phyloP scores from a whole-genome alignment of 352 stramenopile species.

The Elongisporangium prolatum region DNA sequence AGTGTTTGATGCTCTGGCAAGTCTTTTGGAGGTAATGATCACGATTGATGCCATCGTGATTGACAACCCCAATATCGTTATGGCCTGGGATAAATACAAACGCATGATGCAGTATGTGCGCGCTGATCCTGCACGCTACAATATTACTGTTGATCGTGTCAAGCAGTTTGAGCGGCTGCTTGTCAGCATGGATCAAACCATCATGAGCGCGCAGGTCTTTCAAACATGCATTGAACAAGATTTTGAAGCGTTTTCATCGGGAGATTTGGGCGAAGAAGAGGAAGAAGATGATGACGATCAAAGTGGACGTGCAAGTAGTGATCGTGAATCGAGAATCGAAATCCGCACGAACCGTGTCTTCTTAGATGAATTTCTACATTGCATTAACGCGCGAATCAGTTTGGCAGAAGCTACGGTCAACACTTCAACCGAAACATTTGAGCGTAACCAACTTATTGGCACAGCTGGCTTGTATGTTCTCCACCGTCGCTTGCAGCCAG shows the following conservation, averaged over 20 bases:
- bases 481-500: conserved; percentile 73
- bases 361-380: conserved; percentile 84
- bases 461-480: conserved; percentile 89
- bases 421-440: conserved; percentile 83
- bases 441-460: conserved; percentile 84
- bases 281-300: conserved; percentile 56
- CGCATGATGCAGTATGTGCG: conserved; percentile 89
- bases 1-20: conserved; percentile 75
- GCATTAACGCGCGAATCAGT: conserved; percentile 63
- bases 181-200: conserved; percentile 83
- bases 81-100: conserved; percentile 89
- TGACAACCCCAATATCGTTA: conserved; percentile 84
- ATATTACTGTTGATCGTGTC: conserved; percentile 77
- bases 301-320: conserved; percentile 46
- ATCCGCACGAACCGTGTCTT: conserved; percentile 83
- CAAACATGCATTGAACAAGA: conserved; percentile 87
- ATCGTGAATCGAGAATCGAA: conserved; percentile 70
- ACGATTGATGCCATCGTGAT: conserved; percentile 87
- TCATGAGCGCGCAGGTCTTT: conserved; percentile 87
- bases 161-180: conserved; percentile 85
- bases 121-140: conserved; percentile 76
- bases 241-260: conserved; percentile 77
- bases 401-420: conserved; percentile 72
- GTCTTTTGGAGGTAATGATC: conserved; percentile 83
- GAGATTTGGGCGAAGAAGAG: conserved; percentile 56